Evolutionary conservation across 164 flowering plant species (phyloP), one percentile per base, ranked within the genome.

Genomic region (Warburgia ugandensis): DNA sequence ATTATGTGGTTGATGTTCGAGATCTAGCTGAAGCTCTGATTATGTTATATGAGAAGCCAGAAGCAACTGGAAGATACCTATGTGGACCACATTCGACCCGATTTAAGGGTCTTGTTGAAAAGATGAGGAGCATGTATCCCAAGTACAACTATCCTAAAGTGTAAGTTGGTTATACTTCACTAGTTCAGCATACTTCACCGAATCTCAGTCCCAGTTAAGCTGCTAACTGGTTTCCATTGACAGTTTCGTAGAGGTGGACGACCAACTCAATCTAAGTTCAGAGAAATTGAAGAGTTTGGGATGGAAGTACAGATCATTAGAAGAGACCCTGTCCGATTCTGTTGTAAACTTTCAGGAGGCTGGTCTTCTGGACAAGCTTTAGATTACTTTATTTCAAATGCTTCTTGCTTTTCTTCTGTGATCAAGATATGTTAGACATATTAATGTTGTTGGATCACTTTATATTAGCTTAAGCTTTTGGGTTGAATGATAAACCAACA

Each of bases 31-130:
- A 68, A 38, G 88, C 83, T 22, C 39, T 81, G 35, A 28, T 75
- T 20, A 32, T 79, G 47, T 41, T 43, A 13, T 81, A 71, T 51
- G 72, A 73, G 65, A 77, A 73, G 41, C 71, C 76, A 0, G 77
- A 73, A 64, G 80, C 81, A 19, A 54, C 70, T 42, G 84, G 88
- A 20, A 69, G 88, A 58, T 79, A 73, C 69, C 66, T 81, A 53
- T 81, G 84, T 56, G 50, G 54, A 0, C 29, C 79, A 0, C 61
- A 74, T 48, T 1, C 12, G 0, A 57, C 59, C 45, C 50, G 6
- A 17, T 31, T 29, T 3, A 51, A 37, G 5, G 75, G 65, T 28
- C 21, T 81, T 50, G 73, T 73, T n/a, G 70, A 63, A 6, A 70
- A 68, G 59, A 56, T 81, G 56, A 69, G 44, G 66, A 68, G 51